Evolutionary conservation across 1,284 basidiomycete species (phyloP).

Genomic region (Heterobasidion irregulare): DNA sequence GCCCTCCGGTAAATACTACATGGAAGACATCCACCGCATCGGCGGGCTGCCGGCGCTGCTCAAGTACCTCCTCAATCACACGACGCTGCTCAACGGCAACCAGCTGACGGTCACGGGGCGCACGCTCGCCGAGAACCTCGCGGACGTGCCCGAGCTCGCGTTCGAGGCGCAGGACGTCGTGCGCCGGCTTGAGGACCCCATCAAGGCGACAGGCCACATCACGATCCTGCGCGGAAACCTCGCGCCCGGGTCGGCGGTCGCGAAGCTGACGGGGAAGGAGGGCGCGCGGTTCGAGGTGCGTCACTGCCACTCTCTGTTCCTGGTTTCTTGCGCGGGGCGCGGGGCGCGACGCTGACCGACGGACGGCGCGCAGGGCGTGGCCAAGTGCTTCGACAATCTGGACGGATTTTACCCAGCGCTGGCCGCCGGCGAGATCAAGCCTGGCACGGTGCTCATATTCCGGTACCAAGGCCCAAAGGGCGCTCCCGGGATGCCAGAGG

Average conservation of each 20-base stretch:
- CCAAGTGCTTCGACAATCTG: slow-evolving; percentile 78
- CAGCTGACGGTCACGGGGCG: slow-evolving; percentile 93
- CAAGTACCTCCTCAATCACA: slow-evolving; percentile 85
- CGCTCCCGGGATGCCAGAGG: slow-evolving; percentile 95
- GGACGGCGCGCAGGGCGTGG: slow-evolving; percentile 45
- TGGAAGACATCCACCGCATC: slow-evolving; percentile 93
- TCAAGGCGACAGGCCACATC: slow-evolving; percentile 90
- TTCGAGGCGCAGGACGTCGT: slow-evolving; percentile 84
- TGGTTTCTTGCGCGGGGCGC: background rate
- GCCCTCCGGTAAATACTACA: slow-evolving; percentile 90
- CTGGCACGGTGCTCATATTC: slow-evolving; percentile 84
- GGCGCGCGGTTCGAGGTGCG: slow-evolving; percentile 78
- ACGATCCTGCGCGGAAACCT: slow-evolving; percentile 89
- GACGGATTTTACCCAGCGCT: slow-evolving; percentile 82
- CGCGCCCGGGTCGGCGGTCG: slow-evolving; percentile 86
- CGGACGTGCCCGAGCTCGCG: slow-evolving; percentile 68
- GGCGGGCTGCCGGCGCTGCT: slow-evolving; percentile 82
- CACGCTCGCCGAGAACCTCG: slow-evolving; percentile 89
- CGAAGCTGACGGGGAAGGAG: slow-evolving; percentile 96
- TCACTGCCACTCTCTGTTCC: background rate
- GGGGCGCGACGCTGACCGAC: background rate
- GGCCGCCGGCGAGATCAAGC: slow-evolving; percentile 75
- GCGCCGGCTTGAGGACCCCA: slow-evolving; percentile 71
- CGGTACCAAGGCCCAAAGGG: slow-evolving; percentile 96
- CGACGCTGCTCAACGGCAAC: slow-evolving; percentile 82